phyloP scores from a whole-genome alignment of 352 stramenopile species.

The Pythium biforme region DNA sequence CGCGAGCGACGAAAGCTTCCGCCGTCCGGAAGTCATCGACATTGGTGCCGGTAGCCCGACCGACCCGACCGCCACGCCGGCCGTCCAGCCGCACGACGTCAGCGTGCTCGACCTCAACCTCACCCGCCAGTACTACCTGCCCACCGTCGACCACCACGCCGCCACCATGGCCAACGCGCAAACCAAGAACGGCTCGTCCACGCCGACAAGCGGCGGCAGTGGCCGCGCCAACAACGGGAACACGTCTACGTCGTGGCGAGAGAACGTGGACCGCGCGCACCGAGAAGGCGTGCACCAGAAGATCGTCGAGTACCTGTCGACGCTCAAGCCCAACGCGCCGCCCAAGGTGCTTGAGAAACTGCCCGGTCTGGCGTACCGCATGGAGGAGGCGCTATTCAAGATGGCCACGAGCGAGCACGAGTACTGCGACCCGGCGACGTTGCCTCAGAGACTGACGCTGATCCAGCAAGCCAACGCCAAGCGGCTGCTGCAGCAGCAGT shows the following conservation, averaged over 20 bases:
- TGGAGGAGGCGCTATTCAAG: constrained; percentile 95
- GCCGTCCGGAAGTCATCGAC: constrained; percentile 12
- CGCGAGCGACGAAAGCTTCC: constrained; percentile 5
- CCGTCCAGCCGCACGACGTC: constrained; percentile 5
- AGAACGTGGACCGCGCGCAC: constrained; percentile 27
- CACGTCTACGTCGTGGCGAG: constrained; percentile 28
- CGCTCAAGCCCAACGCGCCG: constrained; percentile 94
- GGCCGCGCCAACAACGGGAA: not conserved
- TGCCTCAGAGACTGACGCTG: constrained; percentile 92
- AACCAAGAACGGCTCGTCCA: not conserved
- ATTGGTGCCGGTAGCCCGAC: constrained; percentile 24
- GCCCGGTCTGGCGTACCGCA: constrained; percentile 93
- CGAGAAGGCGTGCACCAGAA: constrained; percentile 50
- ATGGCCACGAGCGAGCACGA: constrained; percentile 75
- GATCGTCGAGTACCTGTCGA: constrained; percentile 91
- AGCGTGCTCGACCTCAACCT: constrained; percentile 21
- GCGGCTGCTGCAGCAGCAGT: constrained; percentile 57
- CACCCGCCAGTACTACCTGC: constrained; percentile 2
- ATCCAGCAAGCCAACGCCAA: constrained; percentile 72
- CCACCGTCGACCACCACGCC: too few relatives aligned
- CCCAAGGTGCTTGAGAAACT: constrained; percentile 95
- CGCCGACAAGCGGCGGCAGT: not conserved
- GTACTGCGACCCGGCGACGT: constrained; percentile 90
- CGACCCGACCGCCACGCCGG: constrained; percentile 15
- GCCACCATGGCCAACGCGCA: constrained; percentile 6